These are phyloP conservation scores for Melaleuca alternifolia DNA, from an alignment of 345 rosid genomes.

Conservation along the genomic window DNA sequence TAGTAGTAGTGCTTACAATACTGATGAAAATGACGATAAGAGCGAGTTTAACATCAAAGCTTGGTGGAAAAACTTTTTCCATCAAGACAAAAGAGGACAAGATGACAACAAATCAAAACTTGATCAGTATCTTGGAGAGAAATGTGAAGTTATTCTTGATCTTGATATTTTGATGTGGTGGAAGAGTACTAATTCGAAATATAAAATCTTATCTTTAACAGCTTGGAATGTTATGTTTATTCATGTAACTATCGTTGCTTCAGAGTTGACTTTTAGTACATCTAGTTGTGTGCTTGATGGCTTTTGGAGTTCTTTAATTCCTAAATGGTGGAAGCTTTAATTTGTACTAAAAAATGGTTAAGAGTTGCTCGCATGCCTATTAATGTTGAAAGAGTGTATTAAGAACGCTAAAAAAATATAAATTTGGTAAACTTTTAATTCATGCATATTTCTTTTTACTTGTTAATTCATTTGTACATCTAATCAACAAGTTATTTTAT, in stretches of 20 bases:
- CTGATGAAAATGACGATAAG: not conserved
- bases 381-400: not conserved
- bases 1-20: not conserved
- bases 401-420: no score
- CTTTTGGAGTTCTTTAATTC: not conserved
- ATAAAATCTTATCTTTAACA: not conserved
- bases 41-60: not conserved
- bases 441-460: no score
- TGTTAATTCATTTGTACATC: no score
- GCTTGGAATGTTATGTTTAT: not conserved
- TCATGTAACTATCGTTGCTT: not conserved
- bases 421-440: no score
- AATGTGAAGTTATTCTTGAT: not conserved
- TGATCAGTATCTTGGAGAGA: not conserved
- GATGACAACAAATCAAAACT: not conserved
- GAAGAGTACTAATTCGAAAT: not conserved
- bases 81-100: not conserved
- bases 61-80: not conserved
- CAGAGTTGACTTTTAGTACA: not conserved
- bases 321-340: not conserved
- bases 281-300: not conserved
- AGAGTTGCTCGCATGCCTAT: not conserved
- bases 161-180: not conserved
- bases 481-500: no score
- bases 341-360: conserved; percentile 2